Evolutionary conservation across 2,329 filamentous ascomycete species (phyloP).

Genomic region (Helotiales sp.): DNA sequence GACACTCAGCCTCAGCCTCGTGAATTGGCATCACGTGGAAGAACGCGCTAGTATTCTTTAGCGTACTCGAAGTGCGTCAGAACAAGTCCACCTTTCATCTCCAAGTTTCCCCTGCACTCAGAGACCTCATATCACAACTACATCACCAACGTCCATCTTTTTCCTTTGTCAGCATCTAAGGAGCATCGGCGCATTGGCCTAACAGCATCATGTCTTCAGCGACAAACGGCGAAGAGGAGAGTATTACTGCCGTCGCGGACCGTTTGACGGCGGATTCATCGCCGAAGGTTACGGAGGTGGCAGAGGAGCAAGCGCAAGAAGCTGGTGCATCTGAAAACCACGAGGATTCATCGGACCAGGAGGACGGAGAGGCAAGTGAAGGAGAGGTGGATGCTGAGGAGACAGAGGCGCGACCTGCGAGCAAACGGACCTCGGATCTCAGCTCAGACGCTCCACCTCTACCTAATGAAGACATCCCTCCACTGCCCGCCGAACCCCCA

Average conservation of each 20-base stretch:
- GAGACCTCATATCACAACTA: background rate
- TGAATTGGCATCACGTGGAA: constrained; percentile 7
- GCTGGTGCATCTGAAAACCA: background rate
- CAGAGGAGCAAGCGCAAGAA: background rate
- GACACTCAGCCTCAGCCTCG: background rate
- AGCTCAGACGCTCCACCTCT: constrained; percentile 28
- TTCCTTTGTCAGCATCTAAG: constrained; percentile 28
- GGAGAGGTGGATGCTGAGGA: constrained; percentile 18
- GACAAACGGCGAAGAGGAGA: constrained; percentile 5
- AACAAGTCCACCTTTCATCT: background rate
- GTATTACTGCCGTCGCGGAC: background rate
- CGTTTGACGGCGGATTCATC: background rate
- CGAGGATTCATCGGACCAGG: background rate
- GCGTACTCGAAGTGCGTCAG: background rate
- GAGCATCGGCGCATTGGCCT: constrained; percentile 12
- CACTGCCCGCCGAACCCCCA: constrained; percentile 50
- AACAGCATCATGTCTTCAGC: constrained; percentile 23
- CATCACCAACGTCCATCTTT: background rate
- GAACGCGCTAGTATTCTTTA: constrained; percentile 5
- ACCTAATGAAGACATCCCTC: constrained; percentile 46
- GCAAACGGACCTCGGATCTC: background rate
- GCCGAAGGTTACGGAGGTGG: background rate
- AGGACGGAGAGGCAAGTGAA: constrained; percentile 21
- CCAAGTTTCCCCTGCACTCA: background rate
- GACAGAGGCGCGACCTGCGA: constrained; percentile 24